Evolutionary conservation across 306 rosid species (phyloP).

Genomic region (Quercus rubra): DNA sequence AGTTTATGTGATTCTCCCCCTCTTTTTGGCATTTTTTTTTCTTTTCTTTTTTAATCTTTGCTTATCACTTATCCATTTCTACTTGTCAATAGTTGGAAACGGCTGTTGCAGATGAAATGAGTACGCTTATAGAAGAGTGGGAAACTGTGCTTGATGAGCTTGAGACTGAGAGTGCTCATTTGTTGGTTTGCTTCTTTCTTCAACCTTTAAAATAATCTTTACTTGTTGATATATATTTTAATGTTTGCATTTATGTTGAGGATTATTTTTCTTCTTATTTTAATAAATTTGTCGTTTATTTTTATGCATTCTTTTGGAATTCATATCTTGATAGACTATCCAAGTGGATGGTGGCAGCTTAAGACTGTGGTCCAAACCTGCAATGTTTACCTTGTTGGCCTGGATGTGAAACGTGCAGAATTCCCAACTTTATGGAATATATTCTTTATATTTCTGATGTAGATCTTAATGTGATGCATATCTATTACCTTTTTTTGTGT

Average conservation of each 20-base stretch:
- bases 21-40: slow-evolving; percentile 3
- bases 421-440: not conserved
- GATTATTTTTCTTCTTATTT: not conserved
- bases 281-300: not conserved
- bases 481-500: not conserved
- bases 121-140: slow-evolving; percentile 72
- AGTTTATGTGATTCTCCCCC: slow-evolving; percentile 36
- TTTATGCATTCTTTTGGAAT: not conserved
- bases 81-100: slow-evolving; percentile 67
- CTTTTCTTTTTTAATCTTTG: not conserved
- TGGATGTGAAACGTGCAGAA: not conserved
- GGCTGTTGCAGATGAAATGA: slow-evolving; percentile 83
- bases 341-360: not conserved
- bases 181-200: slow-evolving; percentile 69
- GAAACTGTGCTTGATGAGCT: slow-evolving; percentile 77
- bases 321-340: not conserved
- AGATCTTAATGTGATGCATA: not conserved
- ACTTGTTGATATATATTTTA: slow-evolving; percentile 10
- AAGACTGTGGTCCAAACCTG: not conserved
- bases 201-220: slow-evolving; percentile 27
- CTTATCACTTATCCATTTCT: slow-evolving; percentile 27
- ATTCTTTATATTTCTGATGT: not conserved
- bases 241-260: slow-evolving; percentile 3
- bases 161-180: slow-evolving; percentile 82
- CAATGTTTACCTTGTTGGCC: not conserved